Conservation (phyloP, 805 yeast genomes). For the Pichia membranifaciens region DNA sequence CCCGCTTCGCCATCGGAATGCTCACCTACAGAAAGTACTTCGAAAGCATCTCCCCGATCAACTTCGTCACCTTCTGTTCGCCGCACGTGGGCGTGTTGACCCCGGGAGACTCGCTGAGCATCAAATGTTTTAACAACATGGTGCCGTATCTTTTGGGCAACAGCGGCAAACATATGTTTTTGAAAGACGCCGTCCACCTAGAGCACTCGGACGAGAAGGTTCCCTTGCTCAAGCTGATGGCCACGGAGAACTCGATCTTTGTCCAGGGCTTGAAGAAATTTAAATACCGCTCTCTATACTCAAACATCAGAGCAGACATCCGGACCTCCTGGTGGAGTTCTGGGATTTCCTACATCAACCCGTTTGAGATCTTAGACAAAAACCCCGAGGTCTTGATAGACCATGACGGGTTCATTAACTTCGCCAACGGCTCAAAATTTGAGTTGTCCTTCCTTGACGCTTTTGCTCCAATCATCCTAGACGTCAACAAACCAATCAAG, state of each 20-base stretch:
- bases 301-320: conserved; percentile 74
- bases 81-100: conserved; percentile 66
- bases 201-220: background rate
- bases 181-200: conserved; percentile 37
- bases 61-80: conserved; percentile 58
- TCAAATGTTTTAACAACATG: conserved; percentile 52
- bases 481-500: conserved; percentile 40
- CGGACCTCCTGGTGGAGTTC: conserved; percentile 83
- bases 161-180: conserved; percentile 70
- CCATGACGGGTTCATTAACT: conserved; percentile 38
- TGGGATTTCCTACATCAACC: conserved; percentile 58
- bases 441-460: conserved; percentile 41
- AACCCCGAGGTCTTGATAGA: conserved; percentile 32
- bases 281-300: conserved; percentile 52
- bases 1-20: conserved; percentile 77
- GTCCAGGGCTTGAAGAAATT: conserved; percentile 50
- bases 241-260: conserved; percentile 56
- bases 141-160: conserved; percentile 63
- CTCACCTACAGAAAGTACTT: conserved; percentile 49
- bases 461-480: conserved; percentile 55
- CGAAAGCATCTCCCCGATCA: conserved; percentile 48
- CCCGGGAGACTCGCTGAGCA: conserved; percentile 48
- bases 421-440: conserved; percentile 32
- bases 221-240: conserved; percentile 64
- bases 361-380: conserved; percentile 39